Percentiles rank a stretch among this genome's conserved stretches.
phyloP scores from a whole-genome alignment of 2,329 filamentous ascomycete genomes.

The Plectosphaerella plurivora region DNA sequence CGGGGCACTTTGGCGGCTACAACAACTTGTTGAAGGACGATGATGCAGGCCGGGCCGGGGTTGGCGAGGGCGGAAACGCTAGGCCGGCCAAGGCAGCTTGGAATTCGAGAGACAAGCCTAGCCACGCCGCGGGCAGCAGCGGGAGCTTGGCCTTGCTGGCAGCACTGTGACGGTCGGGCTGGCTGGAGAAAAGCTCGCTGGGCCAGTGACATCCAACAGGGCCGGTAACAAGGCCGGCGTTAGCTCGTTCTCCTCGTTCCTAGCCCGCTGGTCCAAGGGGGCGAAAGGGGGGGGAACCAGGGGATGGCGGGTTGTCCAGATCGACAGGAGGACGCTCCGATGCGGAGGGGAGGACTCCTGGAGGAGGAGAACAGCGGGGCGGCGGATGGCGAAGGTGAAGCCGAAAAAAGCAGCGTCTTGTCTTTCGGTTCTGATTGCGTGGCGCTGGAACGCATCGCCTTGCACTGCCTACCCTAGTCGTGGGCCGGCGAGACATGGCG shows the following conservation, averaged over 20 bases:
- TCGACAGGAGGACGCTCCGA: neutral
- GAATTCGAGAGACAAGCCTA: no score
- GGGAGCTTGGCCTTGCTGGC: no score
- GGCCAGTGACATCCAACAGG: neutral
- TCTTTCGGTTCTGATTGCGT: neutral
- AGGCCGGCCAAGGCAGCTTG: no score
- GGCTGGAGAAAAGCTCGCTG: neutral
- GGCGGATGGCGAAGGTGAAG: neutral
- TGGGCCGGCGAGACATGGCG: no score
- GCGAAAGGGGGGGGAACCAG: neutral
- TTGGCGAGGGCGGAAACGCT: no score
- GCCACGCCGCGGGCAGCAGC: no score
- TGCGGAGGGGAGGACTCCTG: neutral
- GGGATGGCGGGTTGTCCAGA: neutral
- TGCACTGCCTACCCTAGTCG: no score
- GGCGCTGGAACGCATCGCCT: neutral
- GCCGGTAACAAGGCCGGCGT: neutral
- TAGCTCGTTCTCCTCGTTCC: neutral
- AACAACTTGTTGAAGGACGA: no score
- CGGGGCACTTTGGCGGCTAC: neutral
- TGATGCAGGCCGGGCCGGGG: no score
- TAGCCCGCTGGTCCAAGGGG: no score
- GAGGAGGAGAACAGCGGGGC: neutral
- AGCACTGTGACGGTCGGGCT: no score
- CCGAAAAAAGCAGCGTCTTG: neutral